A percentile compares a stretch with the other conserved stretches of the same genome.
These are phyloP conservation scores for Penicillium expansum DNA, from an alignment of 2,329 filamentous ascomycete species.

Conservation along the genomic window DNA sequence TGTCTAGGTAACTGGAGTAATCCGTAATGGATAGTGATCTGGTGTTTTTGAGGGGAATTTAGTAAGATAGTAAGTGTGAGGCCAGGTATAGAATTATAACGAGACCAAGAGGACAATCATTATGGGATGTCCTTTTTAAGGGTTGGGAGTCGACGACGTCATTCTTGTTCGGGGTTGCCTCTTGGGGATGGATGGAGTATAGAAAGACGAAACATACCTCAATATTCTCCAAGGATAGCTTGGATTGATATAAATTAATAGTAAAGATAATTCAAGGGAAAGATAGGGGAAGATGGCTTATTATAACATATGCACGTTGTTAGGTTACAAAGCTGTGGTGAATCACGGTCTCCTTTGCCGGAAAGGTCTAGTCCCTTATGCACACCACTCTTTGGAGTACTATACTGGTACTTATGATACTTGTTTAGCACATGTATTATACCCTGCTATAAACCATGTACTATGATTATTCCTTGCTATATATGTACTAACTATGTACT, in stretches of 20 bases:
- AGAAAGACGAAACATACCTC: neutral
- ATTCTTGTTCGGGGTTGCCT: slow-evolving; percentile 9
- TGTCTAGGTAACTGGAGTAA: slow-evolving; percentile 2
- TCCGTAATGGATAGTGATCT: slow-evolving; percentile 3
- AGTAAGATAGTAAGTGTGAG: neutral
- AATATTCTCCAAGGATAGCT: neutral
- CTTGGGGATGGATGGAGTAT: neutral
- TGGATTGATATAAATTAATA: neutral
- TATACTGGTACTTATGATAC: neutral
- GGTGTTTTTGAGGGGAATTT: neutral
- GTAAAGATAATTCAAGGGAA: neutral
- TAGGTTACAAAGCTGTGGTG: neutral
- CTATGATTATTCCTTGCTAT: neutral
- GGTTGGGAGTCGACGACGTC: slow-evolving; percentile 24
- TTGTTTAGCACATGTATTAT: neutral
- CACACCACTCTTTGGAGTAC: neutral
- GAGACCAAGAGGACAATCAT: neutral
- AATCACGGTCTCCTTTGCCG: neutral
- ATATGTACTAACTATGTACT: neutral
- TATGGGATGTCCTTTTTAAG: neutral
- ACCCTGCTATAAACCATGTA: neutral
- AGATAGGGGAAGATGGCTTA: neutral
- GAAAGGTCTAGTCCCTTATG: neutral
- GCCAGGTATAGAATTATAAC: neutral
- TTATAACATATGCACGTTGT: too few relatives aligned